Percentiles rank a stretch among this genome's conserved stretches.
Conservation (phyloP, 2,329 filamentous ascomycete genomes). For the Arthrobotrys conoides region DNA sequence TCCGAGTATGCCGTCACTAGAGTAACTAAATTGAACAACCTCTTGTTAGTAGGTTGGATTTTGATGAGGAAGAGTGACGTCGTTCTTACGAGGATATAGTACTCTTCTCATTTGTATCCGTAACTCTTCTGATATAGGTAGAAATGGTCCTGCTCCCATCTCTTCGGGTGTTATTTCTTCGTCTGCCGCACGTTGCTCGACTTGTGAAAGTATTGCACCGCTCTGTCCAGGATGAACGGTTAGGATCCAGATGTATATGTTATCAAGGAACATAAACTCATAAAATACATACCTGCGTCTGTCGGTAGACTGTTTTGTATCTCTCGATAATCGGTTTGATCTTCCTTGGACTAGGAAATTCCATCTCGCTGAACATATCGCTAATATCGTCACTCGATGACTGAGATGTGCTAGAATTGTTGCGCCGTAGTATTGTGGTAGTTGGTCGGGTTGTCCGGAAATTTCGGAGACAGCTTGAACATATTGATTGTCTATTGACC, state of each 20-base stretch:
- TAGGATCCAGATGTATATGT: neutral
- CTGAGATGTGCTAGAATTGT: slow-evolving; percentile 27
- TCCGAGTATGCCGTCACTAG: slow-evolving; percentile 46
- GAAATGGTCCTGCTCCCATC: slow-evolving; percentile 22
- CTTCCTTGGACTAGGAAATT: slow-evolving; percentile 42
- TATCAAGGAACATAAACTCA: neutral
- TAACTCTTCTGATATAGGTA: slow-evolving; percentile 48
- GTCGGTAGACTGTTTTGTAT: slow-evolving; percentile 34
- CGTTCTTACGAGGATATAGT: slow-evolving; percentile 48
- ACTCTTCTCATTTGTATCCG: slow-evolving; percentile 56
- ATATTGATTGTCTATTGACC: slow-evolving; percentile 43
- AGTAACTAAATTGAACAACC: slow-evolving; percentile 10
- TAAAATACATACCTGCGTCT: slow-evolving; percentile 22
- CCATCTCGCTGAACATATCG: slow-evolving; percentile 56
- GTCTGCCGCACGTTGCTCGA: slow-evolving; percentile 45
- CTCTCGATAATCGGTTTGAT: slow-evolving; percentile 47
- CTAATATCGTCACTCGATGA: slow-evolving; percentile 11
- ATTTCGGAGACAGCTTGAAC: slow-evolving; percentile 44
- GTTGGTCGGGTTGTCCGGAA: slow-evolving; percentile 26
- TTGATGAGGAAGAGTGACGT: neutral
- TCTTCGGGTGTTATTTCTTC: slow-evolving; percentile 45
- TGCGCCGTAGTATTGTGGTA: slow-evolving; percentile 29
- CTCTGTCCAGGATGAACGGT: neutral
- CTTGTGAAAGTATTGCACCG: neutral
- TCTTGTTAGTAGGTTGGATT: neutral